These are phyloP conservation scores for Trichocladium antarcticum DNA, from an alignment of 495 filamentous ascomycete genomes.

Conservation along the genomic window DNA sequence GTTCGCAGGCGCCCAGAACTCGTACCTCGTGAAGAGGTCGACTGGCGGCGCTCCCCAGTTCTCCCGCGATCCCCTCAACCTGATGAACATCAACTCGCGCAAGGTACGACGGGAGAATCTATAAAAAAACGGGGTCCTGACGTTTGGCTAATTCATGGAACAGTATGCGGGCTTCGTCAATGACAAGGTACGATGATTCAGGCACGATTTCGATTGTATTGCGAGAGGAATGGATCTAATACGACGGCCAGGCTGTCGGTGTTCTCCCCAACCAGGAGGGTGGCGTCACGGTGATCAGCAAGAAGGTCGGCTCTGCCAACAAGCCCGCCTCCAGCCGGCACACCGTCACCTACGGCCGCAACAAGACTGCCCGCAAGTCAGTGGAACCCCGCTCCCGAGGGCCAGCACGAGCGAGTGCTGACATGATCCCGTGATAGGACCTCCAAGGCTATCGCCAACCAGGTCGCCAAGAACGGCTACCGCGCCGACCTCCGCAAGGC, in stretches of 20 bases:
- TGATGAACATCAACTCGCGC: constrained; percentile 77
- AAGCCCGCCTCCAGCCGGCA: constrained; percentile 56
- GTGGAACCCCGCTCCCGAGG: constrained; percentile 26
- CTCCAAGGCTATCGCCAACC: constrained; percentile 72
- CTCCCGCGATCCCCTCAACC: constrained; percentile 86
- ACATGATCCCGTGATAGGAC: constrained; percentile 48
- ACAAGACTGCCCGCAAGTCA: constrained; percentile 68
- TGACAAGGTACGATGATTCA: constrained; percentile 59
- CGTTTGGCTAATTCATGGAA: constrained; percentile 24
- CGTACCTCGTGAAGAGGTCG: constrained; percentile 84
- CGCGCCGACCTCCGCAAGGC: constrained; percentile 76
- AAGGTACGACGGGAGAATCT: constrained; percentile 50
- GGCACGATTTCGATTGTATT: neutral
- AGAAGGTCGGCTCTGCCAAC: constrained; percentile 62
- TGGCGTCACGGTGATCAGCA: constrained; percentile 64
- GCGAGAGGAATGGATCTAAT: constrained; percentile 15
- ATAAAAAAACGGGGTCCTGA: neutral
- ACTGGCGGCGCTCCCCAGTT: constrained; percentile 65
- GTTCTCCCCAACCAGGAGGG: constrained; percentile 55
- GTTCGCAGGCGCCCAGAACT: constrained; percentile 59
- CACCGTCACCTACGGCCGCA: constrained; percentile 54
- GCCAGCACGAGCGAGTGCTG: constrained; percentile 10
- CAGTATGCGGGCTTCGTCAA: constrained; percentile 86
- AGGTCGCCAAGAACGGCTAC: constrained; percentile 71
- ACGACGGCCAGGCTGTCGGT: constrained; percentile 61